Conservation (phyloP, 2,329 filamentous ascomycete genomes). For the Aspergillus terreus region DNA sequence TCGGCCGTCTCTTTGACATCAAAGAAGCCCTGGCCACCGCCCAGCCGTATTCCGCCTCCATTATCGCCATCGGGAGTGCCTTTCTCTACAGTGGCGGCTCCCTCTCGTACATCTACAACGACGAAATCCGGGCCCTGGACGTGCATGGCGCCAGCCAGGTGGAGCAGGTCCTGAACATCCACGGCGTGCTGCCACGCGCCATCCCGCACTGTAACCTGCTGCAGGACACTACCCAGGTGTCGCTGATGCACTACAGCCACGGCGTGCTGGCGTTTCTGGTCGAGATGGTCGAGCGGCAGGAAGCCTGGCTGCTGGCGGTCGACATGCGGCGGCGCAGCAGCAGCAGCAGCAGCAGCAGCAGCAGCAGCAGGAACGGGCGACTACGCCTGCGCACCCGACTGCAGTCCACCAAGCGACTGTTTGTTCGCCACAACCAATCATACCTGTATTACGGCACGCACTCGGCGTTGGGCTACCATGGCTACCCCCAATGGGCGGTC, state of each 20-base stretch:
- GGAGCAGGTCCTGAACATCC: constrained; percentile 58
- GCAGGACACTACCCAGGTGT: constrained; percentile 45
- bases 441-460: constrained; percentile 67
- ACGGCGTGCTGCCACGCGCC: constrained; percentile 36
- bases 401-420: constrained; percentile 53
- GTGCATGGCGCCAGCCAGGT: constrained; percentile 47
- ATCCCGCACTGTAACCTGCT: constrained; percentile 30
- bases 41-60: constrained; percentile 58
- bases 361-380: constrained; percentile 21
- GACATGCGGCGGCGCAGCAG: constrained; percentile 31
- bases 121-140: constrained; percentile 56
- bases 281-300: constrained; percentile 39
- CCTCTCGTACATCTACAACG: constrained; percentile 59
- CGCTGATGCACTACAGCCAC: constrained; percentile 55
- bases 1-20: constrained; percentile 61
- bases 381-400: constrained; percentile 44
- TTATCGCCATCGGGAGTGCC: constrained; percentile 57
- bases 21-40: constrained; percentile 58
- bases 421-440: constrained; percentile 61
- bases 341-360: constrained; percentile 13
- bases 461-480: constrained; percentile 51
- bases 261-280: constrained; percentile 58
- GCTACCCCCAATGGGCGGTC: constrained; percentile 61
- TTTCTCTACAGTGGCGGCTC: constrained; percentile 63
- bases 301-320: constrained; percentile 54